phyloP scores from a whole-genome alignment of 208 protist genomes.

The Crithidia fasciculata region DNA sequence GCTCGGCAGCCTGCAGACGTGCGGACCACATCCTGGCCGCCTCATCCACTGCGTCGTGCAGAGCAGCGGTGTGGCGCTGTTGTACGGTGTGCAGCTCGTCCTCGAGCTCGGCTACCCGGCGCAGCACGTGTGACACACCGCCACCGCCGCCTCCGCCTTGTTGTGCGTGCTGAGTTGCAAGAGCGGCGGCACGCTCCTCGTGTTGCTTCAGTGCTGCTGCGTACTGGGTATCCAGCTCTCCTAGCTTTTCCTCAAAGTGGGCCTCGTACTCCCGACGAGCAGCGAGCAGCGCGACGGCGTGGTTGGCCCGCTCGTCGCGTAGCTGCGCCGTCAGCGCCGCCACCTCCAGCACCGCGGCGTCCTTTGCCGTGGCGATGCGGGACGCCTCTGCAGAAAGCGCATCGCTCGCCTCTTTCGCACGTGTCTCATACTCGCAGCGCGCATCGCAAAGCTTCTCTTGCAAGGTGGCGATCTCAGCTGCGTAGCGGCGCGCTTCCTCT shows the following conservation, averaged over 20 bases:
- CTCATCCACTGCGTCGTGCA: constrained; percentile 22
- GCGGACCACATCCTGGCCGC: constrained; percentile 11
- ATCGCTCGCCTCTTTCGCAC: constrained; percentile 31
- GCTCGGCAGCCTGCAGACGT: constrained; percentile 11
- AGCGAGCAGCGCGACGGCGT: constrained; percentile 20
- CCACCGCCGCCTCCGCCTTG: background rate
- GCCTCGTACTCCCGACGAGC: background rate
- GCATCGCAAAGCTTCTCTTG: constrained; percentile 20
- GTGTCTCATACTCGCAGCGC: constrained; percentile 15
- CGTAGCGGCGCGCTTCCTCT: constrained; percentile 14
- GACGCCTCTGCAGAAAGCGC: constrained; percentile 24
- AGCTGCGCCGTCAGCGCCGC: constrained; percentile 12
- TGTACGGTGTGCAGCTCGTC: constrained; percentile 28
- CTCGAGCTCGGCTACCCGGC: constrained; percentile 25
- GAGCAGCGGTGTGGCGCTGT: constrained; percentile 4
- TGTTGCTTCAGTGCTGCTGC: constrained; percentile 16
- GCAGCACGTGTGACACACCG: constrained; percentile 10
- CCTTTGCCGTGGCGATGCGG: constrained; percentile 24
- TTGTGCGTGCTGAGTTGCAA: background rate
- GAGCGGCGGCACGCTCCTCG: constrained; percentile 1
- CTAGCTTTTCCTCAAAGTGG: constrained; percentile 13
- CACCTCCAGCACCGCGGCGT: background rate
- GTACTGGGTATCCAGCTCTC: constrained; percentile 9
- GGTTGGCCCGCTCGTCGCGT: background rate
- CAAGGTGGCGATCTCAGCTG: constrained; percentile 35